These are phyloP conservation scores for Suillus cothurnatus DNA, from an alignment of 768 basidiomycete genomes.

Conservation along the genomic window DNA sequence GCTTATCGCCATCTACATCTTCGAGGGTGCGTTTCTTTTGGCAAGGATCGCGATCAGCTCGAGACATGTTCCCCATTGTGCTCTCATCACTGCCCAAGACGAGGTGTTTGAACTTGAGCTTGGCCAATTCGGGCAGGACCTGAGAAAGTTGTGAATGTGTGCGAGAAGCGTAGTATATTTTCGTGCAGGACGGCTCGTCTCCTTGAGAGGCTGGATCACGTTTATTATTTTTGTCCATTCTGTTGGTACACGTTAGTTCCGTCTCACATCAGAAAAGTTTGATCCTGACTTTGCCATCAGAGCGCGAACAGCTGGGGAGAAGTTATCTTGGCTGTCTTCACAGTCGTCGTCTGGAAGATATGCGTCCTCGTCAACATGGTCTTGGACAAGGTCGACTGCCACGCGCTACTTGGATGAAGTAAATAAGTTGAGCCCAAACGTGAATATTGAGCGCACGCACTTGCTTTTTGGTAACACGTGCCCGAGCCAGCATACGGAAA, in stretches of 20 bases:
- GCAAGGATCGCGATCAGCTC: slow-evolving; percentile 1
- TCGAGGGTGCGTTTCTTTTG: slow-evolving; percentile 24
- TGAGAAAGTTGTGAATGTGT: slow-evolving; percentile 97
- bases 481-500: slow-evolving; percentile 54
- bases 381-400: slow-evolving; percentile 15
- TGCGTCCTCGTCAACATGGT: slow-evolving; percentile 56
- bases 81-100: slow-evolving; percentile 18
- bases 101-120: slow-evolving; percentile 55
- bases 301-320: slow-evolving; percentile 77
- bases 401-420: slow-evolving; percentile 24
- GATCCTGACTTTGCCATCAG: slow-evolving; percentile 72
- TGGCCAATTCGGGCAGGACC: slow-evolving; percentile 80
- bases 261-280: slow-evolving; percentile 12
- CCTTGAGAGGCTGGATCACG: slow-evolving; percentile 23
- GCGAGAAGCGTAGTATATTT: slow-evolving; percentile 92
- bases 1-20: slow-evolving; percentile 21
- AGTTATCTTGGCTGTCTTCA: slow-evolving; percentile 48
- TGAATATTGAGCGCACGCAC: slow-evolving; percentile 39
- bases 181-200: slow-evolving; percentile 63
- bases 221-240: slow-evolving; percentile 18
- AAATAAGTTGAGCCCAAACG: slow-evolving; percentile 5
- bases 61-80: slow-evolving; percentile 13
- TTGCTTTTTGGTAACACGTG: slow-evolving; percentile 59
- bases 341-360: slow-evolving; percentile 68
- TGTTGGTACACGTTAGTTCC: slow-evolving; percentile 12